These are phyloP conservation scores for Gryganskiella cystojenkinii DNA, from an alignment of 192 early-diverging fungal genomes.

Conservation along the genomic window DNA sequence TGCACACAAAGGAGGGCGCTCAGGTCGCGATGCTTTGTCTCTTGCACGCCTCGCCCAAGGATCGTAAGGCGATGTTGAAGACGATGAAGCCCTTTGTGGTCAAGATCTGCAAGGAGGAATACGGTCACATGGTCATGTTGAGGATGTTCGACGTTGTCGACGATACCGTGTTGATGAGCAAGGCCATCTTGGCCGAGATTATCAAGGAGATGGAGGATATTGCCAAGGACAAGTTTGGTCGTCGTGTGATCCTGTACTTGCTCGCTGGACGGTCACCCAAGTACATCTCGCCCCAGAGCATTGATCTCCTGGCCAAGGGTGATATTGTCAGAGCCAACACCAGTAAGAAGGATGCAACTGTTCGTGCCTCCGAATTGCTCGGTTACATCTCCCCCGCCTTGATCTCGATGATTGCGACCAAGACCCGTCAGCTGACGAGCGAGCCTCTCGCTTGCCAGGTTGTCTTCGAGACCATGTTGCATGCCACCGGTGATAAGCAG, in stretches of 20 bases:
- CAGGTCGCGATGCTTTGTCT: conserved; percentile 86
- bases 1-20: conserved; percentile 94
- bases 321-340: conserved; percentile 79
- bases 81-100: conserved; percentile 82
- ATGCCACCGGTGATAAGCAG: conserved; percentile 59
- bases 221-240: conserved; percentile 78
- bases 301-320: conserved; percentile 72
- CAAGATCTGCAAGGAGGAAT: conserved; percentile 89
- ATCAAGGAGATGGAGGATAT: conserved; percentile 67
- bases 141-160: conserved; percentile 89
- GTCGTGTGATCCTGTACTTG: conserved; percentile 84
- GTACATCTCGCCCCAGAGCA: conserved; percentile 77
- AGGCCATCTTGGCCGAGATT: conserved; percentile 76
- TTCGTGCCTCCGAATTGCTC: conserved; percentile 76
- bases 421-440: conserved; percentile 67
- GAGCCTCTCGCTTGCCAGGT: conserved; percentile 77
- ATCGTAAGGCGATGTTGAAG: conserved; percentile 91
- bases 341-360: conserved; percentile 87
- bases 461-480: conserved; percentile 76
- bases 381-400: conserved; percentile 68
- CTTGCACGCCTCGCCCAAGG: conserved; percentile 83
- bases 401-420: conserved; percentile 63
- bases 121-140: conserved; percentile 88
- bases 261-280: conserved; percentile 80
- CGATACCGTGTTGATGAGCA: conserved; percentile 89